Evolutionary conservation across 805 yeast genomes (phyloP).

Genomic region (Yarrowia divulgata): DNA sequence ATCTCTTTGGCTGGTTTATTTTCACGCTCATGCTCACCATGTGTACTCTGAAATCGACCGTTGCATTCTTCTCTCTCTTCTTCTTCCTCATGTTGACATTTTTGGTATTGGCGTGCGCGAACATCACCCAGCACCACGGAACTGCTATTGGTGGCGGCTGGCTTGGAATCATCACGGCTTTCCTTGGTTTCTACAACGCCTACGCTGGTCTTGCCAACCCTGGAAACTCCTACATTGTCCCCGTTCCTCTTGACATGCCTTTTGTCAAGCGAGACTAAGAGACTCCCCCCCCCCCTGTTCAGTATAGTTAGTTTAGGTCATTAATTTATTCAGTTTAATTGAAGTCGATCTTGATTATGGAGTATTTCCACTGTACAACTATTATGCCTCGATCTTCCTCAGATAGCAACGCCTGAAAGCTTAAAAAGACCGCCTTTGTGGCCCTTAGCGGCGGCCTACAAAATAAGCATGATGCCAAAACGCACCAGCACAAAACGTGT

Average conservation of each 20-base stretch:
- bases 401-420: slow-evolving; percentile 23
- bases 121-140: slow-evolving; percentile 55
- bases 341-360: too few relatives aligned
- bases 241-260: slow-evolving; percentile 62
- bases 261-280: slow-evolving; percentile 27
- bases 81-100: slow-evolving; percentile 57
- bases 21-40: slow-evolving; percentile 58
- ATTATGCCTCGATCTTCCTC: background rate
- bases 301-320: slow-evolving; percentile 25
- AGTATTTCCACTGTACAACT: too few relatives aligned
- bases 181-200: slow-evolving; percentile 74
- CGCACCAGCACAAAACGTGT: background rate
- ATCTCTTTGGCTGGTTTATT: slow-evolving; percentile 59
- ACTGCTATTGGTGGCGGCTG: slow-evolving; percentile 66
- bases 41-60: slow-evolving; percentile 62
- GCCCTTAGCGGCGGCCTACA: background rate
- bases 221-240: slow-evolving; percentile 67
- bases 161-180: slow-evolving; percentile 65
- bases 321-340: slow-evolving; percentile 34
- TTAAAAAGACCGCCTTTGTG: slow-evolving; percentile 5
- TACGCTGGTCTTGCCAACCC: slow-evolving; percentile 71
- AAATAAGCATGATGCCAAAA: background rate
- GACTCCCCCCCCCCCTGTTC: background rate
- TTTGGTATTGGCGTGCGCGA: slow-evolving; percentile 58
- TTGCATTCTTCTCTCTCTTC: slow-evolving; percentile 59